Evolutionary conservation across 371 early-diverging fungal species (phyloP).

Genomic region (Mortierella sp.): DNA sequence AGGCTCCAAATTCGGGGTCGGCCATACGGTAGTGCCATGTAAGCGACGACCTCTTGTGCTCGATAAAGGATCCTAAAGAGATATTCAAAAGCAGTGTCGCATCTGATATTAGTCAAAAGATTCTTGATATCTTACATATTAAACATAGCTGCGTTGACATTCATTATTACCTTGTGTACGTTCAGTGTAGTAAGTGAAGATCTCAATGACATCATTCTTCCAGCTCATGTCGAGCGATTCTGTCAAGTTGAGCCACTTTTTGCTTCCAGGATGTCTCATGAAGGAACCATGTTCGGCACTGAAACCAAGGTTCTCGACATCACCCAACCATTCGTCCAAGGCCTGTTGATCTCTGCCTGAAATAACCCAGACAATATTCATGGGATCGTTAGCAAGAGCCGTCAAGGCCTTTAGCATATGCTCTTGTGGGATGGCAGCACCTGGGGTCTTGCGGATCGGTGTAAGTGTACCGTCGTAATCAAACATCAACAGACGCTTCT

Average conservation of each 20-base stretch:
- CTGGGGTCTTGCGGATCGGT: slow-evolving; percentile 77
- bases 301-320: slow-evolving; percentile 80
- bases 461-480: slow-evolving; percentile 78
- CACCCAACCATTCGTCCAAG: slow-evolving; percentile 90
- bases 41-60: slow-evolving; percentile 85
- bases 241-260: slow-evolving; percentile 83
- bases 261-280: slow-evolving; percentile 66
- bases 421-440: slow-evolving; percentile 73
- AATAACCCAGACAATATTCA: slow-evolving; percentile 91
- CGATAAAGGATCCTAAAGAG: slow-evolving; percentile 75
- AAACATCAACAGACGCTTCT: slow-evolving; percentile 81
- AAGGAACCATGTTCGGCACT: slow-evolving; percentile 83
- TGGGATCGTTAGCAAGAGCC: slow-evolving; percentile 79
- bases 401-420: slow-evolving; percentile 77
- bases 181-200: slow-evolving; percentile 92
- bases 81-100: background rate
- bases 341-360: slow-evolving; percentile 92
- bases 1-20: slow-evolving; percentile 78
- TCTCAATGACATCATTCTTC: slow-evolving; percentile 88
- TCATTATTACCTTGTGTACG: slow-evolving; percentile 79
- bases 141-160: slow-evolving; percentile 67
- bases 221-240: slow-evolving; percentile 88
- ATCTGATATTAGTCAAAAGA: slow-evolving; percentile 55
- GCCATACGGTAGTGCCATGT: slow-evolving; percentile 95
- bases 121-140: too few species aligned